Evolutionary conservation across 2,329 filamentous ascomycete species (phyloP), one percentile per base, ranked within the genome.

Genomic region (Hypoxylon sp.): DNA sequence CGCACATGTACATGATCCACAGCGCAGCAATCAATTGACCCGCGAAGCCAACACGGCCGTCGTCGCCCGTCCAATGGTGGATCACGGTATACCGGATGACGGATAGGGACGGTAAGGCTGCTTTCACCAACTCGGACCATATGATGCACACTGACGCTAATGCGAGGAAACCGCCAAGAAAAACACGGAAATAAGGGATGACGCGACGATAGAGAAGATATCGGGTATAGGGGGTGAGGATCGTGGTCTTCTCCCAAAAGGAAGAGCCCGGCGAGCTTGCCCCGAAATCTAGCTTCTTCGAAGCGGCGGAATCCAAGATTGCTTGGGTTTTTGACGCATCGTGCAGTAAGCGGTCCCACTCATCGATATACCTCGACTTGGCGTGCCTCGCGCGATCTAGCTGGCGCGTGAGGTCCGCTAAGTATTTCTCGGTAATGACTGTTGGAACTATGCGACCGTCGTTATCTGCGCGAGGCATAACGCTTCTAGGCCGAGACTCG

Each of bases 1-100:
- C 84, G 76, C 92, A 97, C 95, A 99, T 99, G 81, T 99, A 99
- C 59, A 94, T 84, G 64, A 99, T 89, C 95, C 95, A 99, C 13
- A 88, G 81, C 1, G 93, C 89, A 0, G 94, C 91, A 50, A 94
- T 90, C 46, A 93, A 77, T 76, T 99, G 95, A 4, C 93, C 93
- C 1, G 89, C 90, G 70, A 98, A 93, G 17, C 92, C 92, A 64
- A 98, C 89, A 59, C 91, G 88, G 24, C 89, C 90, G 59, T 87
- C 87, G 10, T 89, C 86, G 41, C 88, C 87, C 34, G 87, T 85
- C 75, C 89, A 90, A 68, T 94, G 91, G 71, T 92, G 90, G n/a
- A 93, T 84, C 2, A 93, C 89, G 3, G 85, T 88, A 65, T 88
- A 80, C 50, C 82, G 83, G 70, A 89, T 86, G 66, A 91, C 83